phyloP scores from a whole-genome alignment of 345 rosid species.

The Cardamine occulta region DNA sequence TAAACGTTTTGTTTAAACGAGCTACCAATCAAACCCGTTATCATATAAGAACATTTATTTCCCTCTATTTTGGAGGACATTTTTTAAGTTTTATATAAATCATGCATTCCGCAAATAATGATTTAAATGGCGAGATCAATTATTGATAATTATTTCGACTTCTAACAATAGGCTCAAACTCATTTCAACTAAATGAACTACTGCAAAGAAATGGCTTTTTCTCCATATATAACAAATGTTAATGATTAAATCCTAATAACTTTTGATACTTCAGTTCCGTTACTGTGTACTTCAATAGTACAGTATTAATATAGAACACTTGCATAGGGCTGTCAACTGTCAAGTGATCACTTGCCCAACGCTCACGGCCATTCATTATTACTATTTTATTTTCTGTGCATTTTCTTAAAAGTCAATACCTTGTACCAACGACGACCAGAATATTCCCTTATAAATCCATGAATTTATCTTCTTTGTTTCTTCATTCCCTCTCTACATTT shows the following conservation, averaged over 20 bases:
- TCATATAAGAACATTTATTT: background rate
- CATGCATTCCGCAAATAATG: background rate
- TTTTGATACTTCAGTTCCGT: too few species aligned
- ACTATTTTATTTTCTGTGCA: slow-evolving; percentile 2
- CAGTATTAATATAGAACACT: too few species aligned
- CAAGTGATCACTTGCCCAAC: slow-evolving; percentile 8
- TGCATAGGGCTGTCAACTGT: too few species aligned
- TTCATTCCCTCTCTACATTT: background rate
- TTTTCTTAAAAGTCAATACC: slow-evolving; percentile 6
- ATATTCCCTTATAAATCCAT: slow-evolving; percentile 6
- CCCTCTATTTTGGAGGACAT: background rate
- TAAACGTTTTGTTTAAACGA: too few species aligned
- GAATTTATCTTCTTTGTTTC: slow-evolving; percentile 4
- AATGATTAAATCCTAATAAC: background rate
- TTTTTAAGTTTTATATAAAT: background rate
- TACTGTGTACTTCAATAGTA: background rate
- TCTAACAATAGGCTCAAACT: background rate
- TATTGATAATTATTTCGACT: background rate
- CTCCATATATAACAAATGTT: background rate
- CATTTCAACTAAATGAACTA: background rate
- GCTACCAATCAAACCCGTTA: too few species aligned
- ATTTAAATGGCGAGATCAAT: background rate
- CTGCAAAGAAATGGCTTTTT: background rate
- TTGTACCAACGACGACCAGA: background rate
- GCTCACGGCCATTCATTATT: background rate